phyloP scores from a whole-genome alignment of 2,329 filamentous ascomycete genomes.

The Fusarium concolor region DNA sequence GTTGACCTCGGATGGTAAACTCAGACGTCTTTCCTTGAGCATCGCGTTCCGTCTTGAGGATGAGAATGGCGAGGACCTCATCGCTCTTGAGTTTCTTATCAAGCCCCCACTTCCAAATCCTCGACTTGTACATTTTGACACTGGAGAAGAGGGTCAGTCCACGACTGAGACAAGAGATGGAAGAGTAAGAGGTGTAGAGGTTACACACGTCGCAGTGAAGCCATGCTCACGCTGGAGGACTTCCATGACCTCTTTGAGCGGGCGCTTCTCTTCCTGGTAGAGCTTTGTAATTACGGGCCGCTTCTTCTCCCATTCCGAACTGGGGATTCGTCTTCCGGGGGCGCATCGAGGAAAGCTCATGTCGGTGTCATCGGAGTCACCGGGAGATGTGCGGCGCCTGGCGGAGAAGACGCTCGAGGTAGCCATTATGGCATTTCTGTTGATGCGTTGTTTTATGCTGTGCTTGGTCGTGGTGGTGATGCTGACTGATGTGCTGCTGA shows the following conservation, averaged over 20 bases:
- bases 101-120: conserved; percentile 57
- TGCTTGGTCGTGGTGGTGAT: not conserved
- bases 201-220: conserved; percentile 55
- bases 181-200: not conserved
- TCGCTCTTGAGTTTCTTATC: conserved; percentile 57
- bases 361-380: conserved; percentile 48
- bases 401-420: conserved; percentile 38
- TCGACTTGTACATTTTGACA: conserved; percentile 58
- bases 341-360: conserved; percentile 42
- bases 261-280: conserved; percentile 56
- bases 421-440: conserved; percentile 38
- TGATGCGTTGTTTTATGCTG: not conserved
- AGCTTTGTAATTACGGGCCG: conserved; percentile 53
- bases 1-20: conserved; percentile 54
- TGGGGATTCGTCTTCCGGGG: conserved; percentile 50
- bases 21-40: conserved; percentile 50
- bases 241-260: conserved; percentile 56
- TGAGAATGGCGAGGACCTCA: conserved; percentile 55
- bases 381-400: conserved; percentile 42
- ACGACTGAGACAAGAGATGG: not conserved
- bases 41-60: conserved; percentile 53
- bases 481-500: conserved; percentile 2
- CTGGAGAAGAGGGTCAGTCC: conserved; percentile 35
- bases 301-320: conserved; percentile 51
- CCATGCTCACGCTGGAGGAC: conserved; percentile 53